A percentile compares a stretch with the other conserved stretches of the same genome.
These are phyloP conservation scores for Didymella pinodella DNA, from an alignment of 2,329 filamentous ascomycete species.

Conservation along the genomic window DNA sequence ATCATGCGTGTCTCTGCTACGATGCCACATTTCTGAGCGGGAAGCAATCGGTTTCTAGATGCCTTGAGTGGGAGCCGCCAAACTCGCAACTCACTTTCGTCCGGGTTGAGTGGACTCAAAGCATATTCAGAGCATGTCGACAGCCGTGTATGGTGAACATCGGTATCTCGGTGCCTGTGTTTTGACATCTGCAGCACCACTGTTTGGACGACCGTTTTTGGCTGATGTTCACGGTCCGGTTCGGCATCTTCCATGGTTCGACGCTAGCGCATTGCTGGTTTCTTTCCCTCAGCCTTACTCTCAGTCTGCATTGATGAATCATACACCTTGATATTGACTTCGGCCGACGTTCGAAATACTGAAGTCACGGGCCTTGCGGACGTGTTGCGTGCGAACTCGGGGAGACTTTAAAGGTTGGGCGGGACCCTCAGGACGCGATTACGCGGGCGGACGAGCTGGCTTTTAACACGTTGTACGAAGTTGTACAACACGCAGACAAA, in stretches of 20 bases:
- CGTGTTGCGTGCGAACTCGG: conserved; percentile 1
- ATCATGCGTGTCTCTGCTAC: neutral
- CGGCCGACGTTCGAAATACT: neutral
- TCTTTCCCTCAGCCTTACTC: neutral
- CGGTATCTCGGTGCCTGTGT: neutral
- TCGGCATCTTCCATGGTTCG: neutral
- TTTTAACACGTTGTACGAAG: neutral
- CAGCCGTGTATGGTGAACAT: neutral
- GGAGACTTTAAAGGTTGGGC: neutral
- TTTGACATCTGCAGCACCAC: neutral
- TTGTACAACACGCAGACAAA: conserved; percentile 9
- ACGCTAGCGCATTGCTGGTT: conserved; percentile 2
- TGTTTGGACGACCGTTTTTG: neutral
- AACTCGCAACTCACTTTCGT: neutral
- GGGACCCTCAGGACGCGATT: conserved; percentile 6
- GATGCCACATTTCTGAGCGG: neutral
- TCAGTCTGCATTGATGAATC: conserved; percentile 1
- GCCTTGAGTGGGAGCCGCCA: neutral
- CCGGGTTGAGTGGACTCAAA: neutral
- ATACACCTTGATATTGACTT: conserved; percentile 3
- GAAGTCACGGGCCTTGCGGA: conserved; percentile 2
- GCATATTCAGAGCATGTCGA: neutral
- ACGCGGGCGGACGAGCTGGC: conserved; percentile 2
- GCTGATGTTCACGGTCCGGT: neutral
- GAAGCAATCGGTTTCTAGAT: neutral